phyloP scores from a whole-genome alignment of 352 stramenopile genomes.

The Globisporangium cederbergense region DNA sequence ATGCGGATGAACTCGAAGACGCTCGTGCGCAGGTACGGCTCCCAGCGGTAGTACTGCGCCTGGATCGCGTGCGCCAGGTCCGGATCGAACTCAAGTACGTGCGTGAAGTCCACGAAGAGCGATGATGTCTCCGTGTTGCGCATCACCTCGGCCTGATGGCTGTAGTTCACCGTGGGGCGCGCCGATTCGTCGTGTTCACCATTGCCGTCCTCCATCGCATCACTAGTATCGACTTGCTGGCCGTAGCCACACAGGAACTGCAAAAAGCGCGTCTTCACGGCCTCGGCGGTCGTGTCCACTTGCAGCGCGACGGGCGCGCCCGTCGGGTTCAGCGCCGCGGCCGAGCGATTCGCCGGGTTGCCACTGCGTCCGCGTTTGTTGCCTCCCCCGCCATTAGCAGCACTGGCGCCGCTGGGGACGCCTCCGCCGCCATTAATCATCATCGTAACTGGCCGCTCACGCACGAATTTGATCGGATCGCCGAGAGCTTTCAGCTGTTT shows the following conservation, averaged over 20 bases:
- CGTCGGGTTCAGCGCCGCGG: slow-evolving; percentile 33
- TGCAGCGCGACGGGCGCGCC: slow-evolving; percentile 48
- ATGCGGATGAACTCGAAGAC: slow-evolving; percentile 81
- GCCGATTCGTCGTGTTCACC: slow-evolving; percentile 10
- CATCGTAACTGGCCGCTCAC: neutral
- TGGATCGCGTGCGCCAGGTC: slow-evolving; percentile 81
- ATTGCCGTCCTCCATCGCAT: slow-evolving; percentile 12
- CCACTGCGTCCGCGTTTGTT: slow-evolving; percentile 41
- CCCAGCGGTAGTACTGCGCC: slow-evolving; percentile 84
- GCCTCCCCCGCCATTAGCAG: slow-evolving; percentile 15
- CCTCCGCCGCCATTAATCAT: slow-evolving; percentile 17
- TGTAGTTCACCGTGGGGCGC: slow-evolving; percentile 62
- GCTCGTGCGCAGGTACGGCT: slow-evolving; percentile 63
- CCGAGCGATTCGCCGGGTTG: slow-evolving; percentile 12
- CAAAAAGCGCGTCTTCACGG: slow-evolving; percentile 81
- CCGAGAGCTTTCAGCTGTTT: neutral
- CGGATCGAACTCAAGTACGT: slow-evolving; percentile 79
- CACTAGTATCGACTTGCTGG: slow-evolving; percentile 26
- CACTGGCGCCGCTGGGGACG: slow-evolving; percentile 1
- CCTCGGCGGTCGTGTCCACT: slow-evolving; percentile 72
- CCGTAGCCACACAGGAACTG: slow-evolving; percentile 80
- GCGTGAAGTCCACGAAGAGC: slow-evolving; percentile 85
- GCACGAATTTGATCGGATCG: neutral
- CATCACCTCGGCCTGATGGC: slow-evolving; percentile 85
- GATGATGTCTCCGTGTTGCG: slow-evolving; percentile 84